Percentiles rank a stretch among this genome's conserved stretches.
Conservation (phyloP, 768 basidiomycete species). For the Pleurotus cornucopiae region DNA sequence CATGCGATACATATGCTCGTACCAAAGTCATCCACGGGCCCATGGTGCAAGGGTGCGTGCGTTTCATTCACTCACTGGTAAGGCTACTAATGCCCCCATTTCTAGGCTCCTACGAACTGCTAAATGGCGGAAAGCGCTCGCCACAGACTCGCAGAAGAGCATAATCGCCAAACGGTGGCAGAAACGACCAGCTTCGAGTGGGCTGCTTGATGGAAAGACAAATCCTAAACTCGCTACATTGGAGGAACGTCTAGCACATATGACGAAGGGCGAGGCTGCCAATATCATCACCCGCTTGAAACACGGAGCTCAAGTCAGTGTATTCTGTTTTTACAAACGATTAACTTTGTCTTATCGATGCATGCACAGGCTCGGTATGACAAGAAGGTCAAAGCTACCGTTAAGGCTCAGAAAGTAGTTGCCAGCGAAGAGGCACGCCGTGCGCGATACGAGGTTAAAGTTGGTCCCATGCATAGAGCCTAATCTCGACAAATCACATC, state of each 20-base stretch:
- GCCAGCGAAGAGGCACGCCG: conserved; percentile 49
- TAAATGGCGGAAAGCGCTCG: conserved; percentile 59
- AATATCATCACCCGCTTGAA: conserved; percentile 74
- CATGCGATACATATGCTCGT: conserved; percentile 63
- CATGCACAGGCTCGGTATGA: conserved; percentile 47
- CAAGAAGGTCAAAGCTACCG: conserved; percentile 41
- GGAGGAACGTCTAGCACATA: conserved; percentile 27
- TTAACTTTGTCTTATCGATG: neutral
- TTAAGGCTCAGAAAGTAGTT: conserved; percentile 26
- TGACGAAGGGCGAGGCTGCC: conserved; percentile 80
- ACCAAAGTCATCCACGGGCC: conserved; percentile 51
- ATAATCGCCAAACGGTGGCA: conserved; percentile 53
- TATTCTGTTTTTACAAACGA: neutral
- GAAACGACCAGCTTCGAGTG: conserved; percentile 15
- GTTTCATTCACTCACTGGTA: neutral
- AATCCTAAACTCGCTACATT: conserved; percentile 13
- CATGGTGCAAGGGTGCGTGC: conserved; percentile 43
- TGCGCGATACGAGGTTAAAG: conserved; percentile 52
- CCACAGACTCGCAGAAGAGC: conserved; percentile 56
- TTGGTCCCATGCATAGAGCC: conserved; percentile 44
- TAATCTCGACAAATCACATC: conserved; percentile 5
- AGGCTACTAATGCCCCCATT: neutral
- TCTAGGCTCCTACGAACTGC: conserved; percentile 59
- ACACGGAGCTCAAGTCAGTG: conserved; percentile 66
- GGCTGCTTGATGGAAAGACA: conserved; percentile 13